phyloP scores from a whole-genome alignment of 805 yeast genomes.

The Soucietia sequanensis region DNA sequence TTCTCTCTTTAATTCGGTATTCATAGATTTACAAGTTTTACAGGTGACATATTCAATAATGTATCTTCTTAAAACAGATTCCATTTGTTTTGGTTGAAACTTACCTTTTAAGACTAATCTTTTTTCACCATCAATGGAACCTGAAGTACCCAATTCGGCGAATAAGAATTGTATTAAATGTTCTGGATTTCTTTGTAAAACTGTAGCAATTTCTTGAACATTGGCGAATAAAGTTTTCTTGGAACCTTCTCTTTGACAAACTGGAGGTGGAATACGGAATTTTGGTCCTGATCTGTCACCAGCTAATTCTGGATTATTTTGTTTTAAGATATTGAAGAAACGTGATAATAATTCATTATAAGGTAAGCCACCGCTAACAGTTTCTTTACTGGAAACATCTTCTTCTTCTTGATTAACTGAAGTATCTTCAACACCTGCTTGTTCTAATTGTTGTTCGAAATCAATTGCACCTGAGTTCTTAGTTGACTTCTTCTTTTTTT shows the following conservation, averaged over 20 bases:
- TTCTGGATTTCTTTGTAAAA: constrained; percentile 94
- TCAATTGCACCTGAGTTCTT: constrained; percentile 63
- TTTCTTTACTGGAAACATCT: constrained; percentile 18
- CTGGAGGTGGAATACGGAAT: constrained; percentile 96
- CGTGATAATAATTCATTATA: constrained; percentile 78
- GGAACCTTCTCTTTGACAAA: constrained; percentile 94
- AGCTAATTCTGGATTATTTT: constrained; percentile 97
- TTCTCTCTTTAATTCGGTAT: constrained; percentile 94
- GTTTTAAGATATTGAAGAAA: constrained; percentile 81
- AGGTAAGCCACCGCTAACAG: constrained; percentile 55
- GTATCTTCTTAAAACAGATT: constrained; percentile 92
- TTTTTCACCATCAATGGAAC: constrained; percentile 97
- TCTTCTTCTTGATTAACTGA: constrained; percentile 26
- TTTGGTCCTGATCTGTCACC: constrained; percentile 92
- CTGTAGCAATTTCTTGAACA: constrained; percentile 90
- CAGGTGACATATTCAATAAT: constrained; percentile 97
- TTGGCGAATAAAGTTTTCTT: constrained; percentile 96
- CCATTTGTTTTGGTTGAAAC: constrained; percentile 96
- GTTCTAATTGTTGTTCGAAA: constrained; percentile 84
- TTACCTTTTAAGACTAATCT: constrained; percentile 97
- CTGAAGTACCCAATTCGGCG: constrained; percentile 99
- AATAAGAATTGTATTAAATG: constrained; percentile 95
- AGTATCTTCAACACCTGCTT: constrained; percentile 76
- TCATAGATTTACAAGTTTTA: constrained; percentile 97
- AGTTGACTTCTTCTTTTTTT: constrained; percentile 75